A percentile compares a stretch with the other conserved stretches of the same genome.
Evolutionary conservation across 768 basidiomycete species (phyloP).

Genomic region (Suillus occidentalis): DNA sequence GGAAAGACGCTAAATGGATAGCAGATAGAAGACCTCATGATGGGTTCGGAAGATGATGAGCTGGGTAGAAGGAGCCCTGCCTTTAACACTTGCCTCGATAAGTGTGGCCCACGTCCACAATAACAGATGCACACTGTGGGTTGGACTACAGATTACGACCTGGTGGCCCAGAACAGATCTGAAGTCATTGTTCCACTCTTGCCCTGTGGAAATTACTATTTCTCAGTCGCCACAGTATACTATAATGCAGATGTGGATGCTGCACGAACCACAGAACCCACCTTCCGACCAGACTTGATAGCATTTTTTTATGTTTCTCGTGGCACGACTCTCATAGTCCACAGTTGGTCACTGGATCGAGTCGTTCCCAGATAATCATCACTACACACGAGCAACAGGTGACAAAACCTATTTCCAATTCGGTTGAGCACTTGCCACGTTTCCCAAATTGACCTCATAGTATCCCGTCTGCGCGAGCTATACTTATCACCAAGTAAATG

Average conservation of each 20-base stretch:
- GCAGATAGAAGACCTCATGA: neutral
- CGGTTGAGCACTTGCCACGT: neutral
- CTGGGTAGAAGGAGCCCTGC: neutral
- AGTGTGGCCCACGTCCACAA: neutral
- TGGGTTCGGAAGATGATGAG: neutral
- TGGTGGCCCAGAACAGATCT: neutral
- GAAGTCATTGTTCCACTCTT: neutral
- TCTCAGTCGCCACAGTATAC: no score
- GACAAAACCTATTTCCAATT: neutral
- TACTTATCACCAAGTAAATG: neutral
- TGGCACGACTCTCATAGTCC: no score
- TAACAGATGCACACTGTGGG: no score
- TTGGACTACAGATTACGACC: neutral
- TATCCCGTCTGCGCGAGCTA: neutral
- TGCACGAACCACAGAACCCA: neutral
- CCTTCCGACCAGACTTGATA: no score
- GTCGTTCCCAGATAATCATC: no score
- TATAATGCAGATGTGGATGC: neutral
- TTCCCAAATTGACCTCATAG: no score
- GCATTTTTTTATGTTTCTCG: no score
- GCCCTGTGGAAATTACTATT: neutral
- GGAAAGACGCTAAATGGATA: constrained; percentile 28
- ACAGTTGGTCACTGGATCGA: no score
- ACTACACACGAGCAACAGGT: neutral
- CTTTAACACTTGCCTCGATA: neutral